Evolutionary conservation across 129 eudicot species (phyloP), one percentile per base, ranked within the genome.

Genomic region (Helianthus tuberosus): DNA sequence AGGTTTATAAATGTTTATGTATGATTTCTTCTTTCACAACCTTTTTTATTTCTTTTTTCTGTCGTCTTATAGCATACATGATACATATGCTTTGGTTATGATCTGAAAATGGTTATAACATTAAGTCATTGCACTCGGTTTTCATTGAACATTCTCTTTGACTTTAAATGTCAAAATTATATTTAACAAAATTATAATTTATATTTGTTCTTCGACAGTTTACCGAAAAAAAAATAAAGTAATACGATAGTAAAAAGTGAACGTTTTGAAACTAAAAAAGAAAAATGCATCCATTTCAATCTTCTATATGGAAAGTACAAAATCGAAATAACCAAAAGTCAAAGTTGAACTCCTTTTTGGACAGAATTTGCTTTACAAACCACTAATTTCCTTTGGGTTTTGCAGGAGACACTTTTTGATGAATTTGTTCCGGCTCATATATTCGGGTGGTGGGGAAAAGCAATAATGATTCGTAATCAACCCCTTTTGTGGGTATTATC

Each of bases 381-480:
- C 43, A 52, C 78, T 27, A 65, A 75, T 15, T 27, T 67, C 60
- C 46, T 68, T 71, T 14, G 32, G 63, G 76, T 69, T 69, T 69
- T 78, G 36, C 75, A 95, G 99, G 97, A 84, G 14, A 91, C 97
- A 49, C 85, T 95, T 62, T 95, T 95, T 73, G 99, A 95, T 84
- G 97, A 86, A 68, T 95, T 95, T 85, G 97, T 95, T 69, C 77
- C 87, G 10, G 99, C 99, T 44, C 99, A 95, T 82, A 51, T 95
- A 3, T 85, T 95, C 60, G 99, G 99, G 55, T 95, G 99, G 99
- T 95, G 99, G 99, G 99, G 99, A n/a, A 95, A 95, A 90, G 99
- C 99, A 76, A 95, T 95, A 67, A 95, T 95, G 99, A 95, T 95
- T 64, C 99, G 99, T 48, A 95, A 95, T 84, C 99, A 95, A 73